A percentile compares a stretch with the other conserved stretches of the same genome.
Conservation (phyloP, 495 filamentous ascomycete genomes). For the Sporormia fimetaria region DNA sequence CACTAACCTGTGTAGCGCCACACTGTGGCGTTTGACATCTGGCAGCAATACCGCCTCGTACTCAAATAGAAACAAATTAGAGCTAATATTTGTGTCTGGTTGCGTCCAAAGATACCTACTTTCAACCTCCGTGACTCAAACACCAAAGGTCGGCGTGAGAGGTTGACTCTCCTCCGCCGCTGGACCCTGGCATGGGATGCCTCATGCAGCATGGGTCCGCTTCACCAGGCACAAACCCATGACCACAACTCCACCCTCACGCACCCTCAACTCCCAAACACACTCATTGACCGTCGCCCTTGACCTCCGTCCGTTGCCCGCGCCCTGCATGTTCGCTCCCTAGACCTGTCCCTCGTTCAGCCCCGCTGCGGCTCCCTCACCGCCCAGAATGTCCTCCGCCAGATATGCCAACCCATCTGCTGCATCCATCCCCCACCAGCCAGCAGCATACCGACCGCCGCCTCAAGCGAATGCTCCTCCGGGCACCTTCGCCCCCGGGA, state of each 20-base stretch:
- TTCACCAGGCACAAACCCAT: constrained; percentile 2
- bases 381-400: constrained; percentile 25
- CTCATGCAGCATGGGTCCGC: neutral
- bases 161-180: neutral
- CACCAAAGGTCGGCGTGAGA: too few relatives aligned
- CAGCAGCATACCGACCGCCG: constrained; percentile 25
- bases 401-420: constrained; percentile 22
- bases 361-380: constrained; percentile 17
- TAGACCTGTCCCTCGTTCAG: constrained; percentile 14
- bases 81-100: too few relatives aligned
- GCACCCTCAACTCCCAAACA: constrained; percentile 3
- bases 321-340: constrained; percentile 16
- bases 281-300: constrained; percentile 6
- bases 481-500: constrained; percentile 85
- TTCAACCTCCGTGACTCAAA: too few relatives aligned
- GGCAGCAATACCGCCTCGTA: too few relatives aligned
- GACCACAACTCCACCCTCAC: constrained; percentile 4
- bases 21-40: too few relatives aligned
- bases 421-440: constrained; percentile 22
- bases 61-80: too few relatives aligned
- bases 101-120: too few relatives aligned
- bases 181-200: neutral
- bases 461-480: constrained; percentile 54
- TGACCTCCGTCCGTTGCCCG: neutral
- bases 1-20: too few relatives aligned